Percentiles rank a stretch among this genome's conserved stretches.
These are phyloP conservation scores for Pyricularia sp. DNA, from an alignment of 2,329 filamentous ascomycete species.

Conservation along the genomic window DNA sequence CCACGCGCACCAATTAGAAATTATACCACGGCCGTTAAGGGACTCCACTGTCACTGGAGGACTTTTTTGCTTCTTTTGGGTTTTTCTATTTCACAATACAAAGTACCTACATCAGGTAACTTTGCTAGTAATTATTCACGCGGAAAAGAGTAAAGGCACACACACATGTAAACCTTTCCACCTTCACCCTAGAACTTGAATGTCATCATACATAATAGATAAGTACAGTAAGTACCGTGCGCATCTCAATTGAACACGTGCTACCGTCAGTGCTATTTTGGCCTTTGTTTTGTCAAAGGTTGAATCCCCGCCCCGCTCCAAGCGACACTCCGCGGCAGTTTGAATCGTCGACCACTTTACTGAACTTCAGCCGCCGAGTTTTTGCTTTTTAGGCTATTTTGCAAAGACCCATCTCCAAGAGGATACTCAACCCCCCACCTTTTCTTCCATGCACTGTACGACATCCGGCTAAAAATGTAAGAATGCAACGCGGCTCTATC, in stretches of 20 bases:
- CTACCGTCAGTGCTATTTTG: background rate
- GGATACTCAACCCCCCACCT: background rate
- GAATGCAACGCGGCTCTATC: background rate
- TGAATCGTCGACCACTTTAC: background rate
- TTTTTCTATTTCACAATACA: background rate
- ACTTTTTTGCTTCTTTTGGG: background rate
- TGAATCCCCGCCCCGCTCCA: background rate
- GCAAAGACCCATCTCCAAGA: background rate
- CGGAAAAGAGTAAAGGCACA: too few relatives aligned
- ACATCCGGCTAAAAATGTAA: background rate
- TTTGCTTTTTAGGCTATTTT: background rate
- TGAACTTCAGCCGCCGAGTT: background rate
- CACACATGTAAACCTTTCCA: background rate
- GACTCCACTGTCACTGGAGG: background rate
- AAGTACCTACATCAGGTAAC: background rate
- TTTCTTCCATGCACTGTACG: background rate
- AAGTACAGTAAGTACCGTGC: too few relatives aligned
- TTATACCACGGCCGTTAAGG: background rate
- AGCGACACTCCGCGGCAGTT: background rate
- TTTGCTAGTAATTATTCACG: too few relatives aligned
- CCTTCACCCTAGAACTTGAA: background rate
- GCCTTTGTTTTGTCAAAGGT: background rate
- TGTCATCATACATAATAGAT: background rate
- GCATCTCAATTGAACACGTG: too few relatives aligned
- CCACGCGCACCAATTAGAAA: background rate